Base-by-base conservation (phyloP, 1,284 basidiomycete species). In the Blastosporella zonata region DNA sequence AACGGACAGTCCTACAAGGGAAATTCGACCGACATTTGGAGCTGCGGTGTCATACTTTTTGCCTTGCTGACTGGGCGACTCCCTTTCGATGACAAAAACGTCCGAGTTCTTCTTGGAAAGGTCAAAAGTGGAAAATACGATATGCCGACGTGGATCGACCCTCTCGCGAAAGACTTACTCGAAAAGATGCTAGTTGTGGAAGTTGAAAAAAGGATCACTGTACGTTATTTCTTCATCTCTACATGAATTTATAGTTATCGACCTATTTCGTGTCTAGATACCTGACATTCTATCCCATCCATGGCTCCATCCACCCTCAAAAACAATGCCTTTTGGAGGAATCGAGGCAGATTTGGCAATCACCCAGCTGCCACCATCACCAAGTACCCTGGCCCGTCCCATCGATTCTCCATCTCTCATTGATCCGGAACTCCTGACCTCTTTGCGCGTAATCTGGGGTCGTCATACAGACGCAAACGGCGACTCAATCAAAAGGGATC, bases 1-100 rank as follows among this genome's bases (percentile, higher is more conserved):
- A 91, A 93, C 54, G 94, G 94, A 13, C 82, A 90, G 67, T 90
- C 87, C 60, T 99, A 99, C 69, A 83, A 90, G 66, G 97, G 97
- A 35, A 90, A 88, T 35, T 87, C 92, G 3, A 94, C 93, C 12
- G 97, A 94, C 67, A 95, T 97, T 61, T 95, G 90, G 91, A 91
- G 90, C 61, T 94, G 92, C 57, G 93, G 93, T 36, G 91, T 96
- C 54, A 92, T 94, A 58, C 77, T 95, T 38, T 94, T 81, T 65
- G 90, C 90, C 23, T 80, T 99, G 27, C 78, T 99, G 35, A 91
- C 88, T 53, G 90, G 93, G 7, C 72, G 87, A 20, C 80, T 95
- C 44, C 93, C 93, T 21, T 96, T 96, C 62, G 92, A 95, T 62
- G 90, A 94, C 71, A 84, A 89, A 73, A 80, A 92, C 60, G 82